These are phyloP conservation scores for Gossypium sturtianum DNA, from an alignment of 345 rosid genomes.

Conservation along the genomic window DNA sequence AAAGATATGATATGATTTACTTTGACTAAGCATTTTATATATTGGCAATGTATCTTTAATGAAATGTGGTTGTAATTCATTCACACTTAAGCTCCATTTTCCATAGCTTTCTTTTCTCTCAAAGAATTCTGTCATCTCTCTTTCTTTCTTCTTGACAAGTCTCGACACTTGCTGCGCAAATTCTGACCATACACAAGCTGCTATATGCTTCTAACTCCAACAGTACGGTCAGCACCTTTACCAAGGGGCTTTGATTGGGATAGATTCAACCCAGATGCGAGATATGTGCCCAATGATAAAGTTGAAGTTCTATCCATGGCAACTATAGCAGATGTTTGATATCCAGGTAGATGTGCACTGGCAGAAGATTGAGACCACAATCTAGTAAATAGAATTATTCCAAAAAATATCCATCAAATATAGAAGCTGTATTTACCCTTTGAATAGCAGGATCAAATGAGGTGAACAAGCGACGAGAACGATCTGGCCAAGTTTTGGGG, in stretches of 20 bases:
- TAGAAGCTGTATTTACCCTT: slow-evolving; percentile 55
- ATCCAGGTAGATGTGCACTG: slow-evolving; percentile 58
- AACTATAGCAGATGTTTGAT: slow-evolving; percentile 93
- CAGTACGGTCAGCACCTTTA: slow-evolving; percentile 76
- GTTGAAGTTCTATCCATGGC: slow-evolving; percentile 91
- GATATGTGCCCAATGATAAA: slow-evolving; percentile 56
- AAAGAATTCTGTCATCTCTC: too few species aligned
- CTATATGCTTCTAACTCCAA: too few species aligned
- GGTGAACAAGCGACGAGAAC: slow-evolving; percentile 87
- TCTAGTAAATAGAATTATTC: not conserved
- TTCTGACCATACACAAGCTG: too few species aligned
- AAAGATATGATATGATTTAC: too few species aligned
- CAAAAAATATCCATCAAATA: not conserved
- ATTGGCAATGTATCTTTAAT: too few species aligned
- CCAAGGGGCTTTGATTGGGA: slow-evolving; percentile 65
- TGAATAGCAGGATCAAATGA: slow-evolving; percentile 96
- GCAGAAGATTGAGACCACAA: slow-evolving; percentile 42
- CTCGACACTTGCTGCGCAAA: too few species aligned
- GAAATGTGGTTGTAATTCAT: too few species aligned
- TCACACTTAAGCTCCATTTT: too few species aligned
- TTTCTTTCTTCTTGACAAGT: too few species aligned
- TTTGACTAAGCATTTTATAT: too few species aligned
- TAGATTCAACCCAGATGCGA: slow-evolving; percentile 68
- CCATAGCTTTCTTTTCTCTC: too few species aligned
- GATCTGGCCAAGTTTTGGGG: slow-evolving; percentile 97